phyloP scores from a whole-genome alignment of 495 filamentous ascomycete genomes.

The Amphirosellinia nigrospora region DNA sequence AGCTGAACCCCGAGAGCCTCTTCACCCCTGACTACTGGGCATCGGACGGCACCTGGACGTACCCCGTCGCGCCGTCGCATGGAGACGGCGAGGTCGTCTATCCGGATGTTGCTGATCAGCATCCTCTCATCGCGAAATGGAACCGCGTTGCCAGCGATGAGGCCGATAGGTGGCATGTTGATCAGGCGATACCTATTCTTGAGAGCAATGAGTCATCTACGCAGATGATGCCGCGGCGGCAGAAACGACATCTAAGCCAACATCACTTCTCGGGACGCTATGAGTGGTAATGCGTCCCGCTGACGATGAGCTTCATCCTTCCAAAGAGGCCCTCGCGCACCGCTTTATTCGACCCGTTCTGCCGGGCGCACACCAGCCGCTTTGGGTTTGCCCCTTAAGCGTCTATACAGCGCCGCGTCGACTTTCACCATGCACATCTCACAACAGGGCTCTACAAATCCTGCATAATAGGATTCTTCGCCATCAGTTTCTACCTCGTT shows the following conservation, averaged over 20 bases:
- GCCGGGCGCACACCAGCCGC: not conserved
- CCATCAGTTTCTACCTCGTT: not conserved
- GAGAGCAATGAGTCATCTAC: not conserved
- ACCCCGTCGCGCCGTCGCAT: slow-evolving; percentile 51
- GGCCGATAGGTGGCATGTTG: slow-evolving; percentile 43
- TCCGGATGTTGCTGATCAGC: slow-evolving; percentile 60
- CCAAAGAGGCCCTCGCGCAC: not conserved
- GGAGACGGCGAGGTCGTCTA: slow-evolving; percentile 47
- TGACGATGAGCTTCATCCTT: not conserved
- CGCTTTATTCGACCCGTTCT: not conserved
- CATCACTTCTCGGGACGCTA: slow-evolving; percentile 10
- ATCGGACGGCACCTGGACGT: slow-evolving; percentile 67
- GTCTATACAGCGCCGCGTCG: not conserved
- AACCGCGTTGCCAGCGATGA: slow-evolving; percentile 48
- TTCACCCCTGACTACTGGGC: slow-evolving; percentile 68
- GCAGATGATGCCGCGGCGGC: not conserved
- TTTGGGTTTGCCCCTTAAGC: not conserved
- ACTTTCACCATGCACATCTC: not conserved
- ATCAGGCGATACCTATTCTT: slow-evolving; percentile 16
- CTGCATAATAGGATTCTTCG: not conserved
- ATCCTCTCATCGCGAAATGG: slow-evolving; percentile 68
- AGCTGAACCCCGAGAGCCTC: slow-evolving; percentile 65
- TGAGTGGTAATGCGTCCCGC: slow-evolving; percentile 15
- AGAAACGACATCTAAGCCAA: not conserved
- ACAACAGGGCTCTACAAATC: not conserved